A percentile compares a stretch with the other conserved stretches of the same genome.
phyloP scores from a whole-genome alignment of 805 yeast genomes.

The Ogataea populi-albae region DNA sequence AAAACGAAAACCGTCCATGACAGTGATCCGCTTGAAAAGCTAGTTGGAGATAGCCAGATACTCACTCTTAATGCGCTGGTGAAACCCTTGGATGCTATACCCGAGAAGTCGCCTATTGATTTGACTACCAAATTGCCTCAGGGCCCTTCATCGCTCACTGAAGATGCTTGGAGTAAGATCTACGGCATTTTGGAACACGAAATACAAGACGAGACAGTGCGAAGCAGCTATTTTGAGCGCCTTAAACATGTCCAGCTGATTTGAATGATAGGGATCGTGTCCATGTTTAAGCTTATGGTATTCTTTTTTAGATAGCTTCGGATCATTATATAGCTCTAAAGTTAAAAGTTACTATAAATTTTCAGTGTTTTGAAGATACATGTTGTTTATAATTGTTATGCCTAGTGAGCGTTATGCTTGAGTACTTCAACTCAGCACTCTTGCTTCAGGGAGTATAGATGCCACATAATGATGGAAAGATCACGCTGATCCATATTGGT shows the following conservation, averaged over 20 bases:
- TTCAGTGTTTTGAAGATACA: too few species aligned
- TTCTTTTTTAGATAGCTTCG: too few species aligned
- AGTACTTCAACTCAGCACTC: too few species aligned
- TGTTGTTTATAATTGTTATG: too few species aligned
- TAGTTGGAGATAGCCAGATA: conserved; percentile 20
- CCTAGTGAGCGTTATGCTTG: too few species aligned
- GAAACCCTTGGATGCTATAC: conserved; percentile 8
- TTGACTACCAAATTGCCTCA: conserved; percentile 2
- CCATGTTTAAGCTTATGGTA: too few species aligned
- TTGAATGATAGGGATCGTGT: too few species aligned
- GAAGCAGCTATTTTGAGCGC: conserved; percentile 15
- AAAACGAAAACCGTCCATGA: conserved; percentile 53
- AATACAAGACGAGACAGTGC: conserved; percentile 15
- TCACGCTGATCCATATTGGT: conserved; percentile 44
- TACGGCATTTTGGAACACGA: conserved; percentile 33
- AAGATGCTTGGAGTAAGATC: conserved; percentile 37
- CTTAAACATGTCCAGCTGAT: conserved; percentile 32
- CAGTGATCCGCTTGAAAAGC: conserved; percentile 30
- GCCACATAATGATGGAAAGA: too few species aligned
- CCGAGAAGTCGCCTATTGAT: conserved; percentile 2
- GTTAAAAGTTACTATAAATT: too few species aligned
- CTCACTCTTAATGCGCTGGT: conserved; percentile 37
- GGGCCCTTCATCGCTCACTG: conserved; percentile 7
- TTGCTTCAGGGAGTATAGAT: too few species aligned
- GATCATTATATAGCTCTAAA: not conserved